These are phyloP conservation scores for Hirsutella rhossiliensis DNA, from an alignment of 2,329 filamentous ascomycete genomes.

Conservation along the genomic window DNA sequence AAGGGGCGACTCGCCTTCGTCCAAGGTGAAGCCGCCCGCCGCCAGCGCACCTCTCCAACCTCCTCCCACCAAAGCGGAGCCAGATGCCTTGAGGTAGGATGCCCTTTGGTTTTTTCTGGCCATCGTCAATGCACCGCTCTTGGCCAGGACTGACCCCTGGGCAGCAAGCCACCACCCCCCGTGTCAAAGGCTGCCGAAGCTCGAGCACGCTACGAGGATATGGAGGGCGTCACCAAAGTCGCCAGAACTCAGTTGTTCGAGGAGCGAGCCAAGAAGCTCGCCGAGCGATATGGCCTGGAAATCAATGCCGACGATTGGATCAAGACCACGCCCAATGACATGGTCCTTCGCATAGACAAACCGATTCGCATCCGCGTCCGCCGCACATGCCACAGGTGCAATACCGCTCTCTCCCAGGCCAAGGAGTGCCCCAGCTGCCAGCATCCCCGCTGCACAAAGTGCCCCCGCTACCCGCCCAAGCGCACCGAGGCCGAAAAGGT, in stretches of 20 bases:
- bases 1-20: slow-evolving; percentile 23
- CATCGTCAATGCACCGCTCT: not conserved
- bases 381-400: slow-evolving; percentile 71
- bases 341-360: slow-evolving; percentile 56
- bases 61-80: not conserved
- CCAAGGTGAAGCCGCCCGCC: slow-evolving; percentile 1
- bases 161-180: not conserved
- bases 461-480: slow-evolving; percentile 60
- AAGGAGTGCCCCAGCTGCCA: slow-evolving; percentile 67
- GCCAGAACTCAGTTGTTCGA: slow-evolving; percentile 40
- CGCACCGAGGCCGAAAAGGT: slow-evolving; percentile 43
- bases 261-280: slow-evolving; percentile 43
- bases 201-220: slow-evolving; percentile 14
- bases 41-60: not conserved
- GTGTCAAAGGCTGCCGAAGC: slow-evolving; percentile 12
- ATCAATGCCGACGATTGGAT: slow-evolving; percentile 43
- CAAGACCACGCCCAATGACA: slow-evolving; percentile 33
- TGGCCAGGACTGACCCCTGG: not conserved
- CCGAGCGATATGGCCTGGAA: slow-evolving; percentile 42
- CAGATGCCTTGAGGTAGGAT: not conserved
- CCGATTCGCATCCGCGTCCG: slow-evolving; percentile 68
- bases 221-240: slow-evolving; percentile 25
- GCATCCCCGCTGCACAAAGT: slow-evolving; percentile 71
- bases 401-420: slow-evolving; percentile 57
- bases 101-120: too few species aligned